A percentile compares a stretch with the other conserved stretches of the same genome.
Conservation (phyloP, 1,139 yeast species). For the Yamadazyma siamensis region DNA sequence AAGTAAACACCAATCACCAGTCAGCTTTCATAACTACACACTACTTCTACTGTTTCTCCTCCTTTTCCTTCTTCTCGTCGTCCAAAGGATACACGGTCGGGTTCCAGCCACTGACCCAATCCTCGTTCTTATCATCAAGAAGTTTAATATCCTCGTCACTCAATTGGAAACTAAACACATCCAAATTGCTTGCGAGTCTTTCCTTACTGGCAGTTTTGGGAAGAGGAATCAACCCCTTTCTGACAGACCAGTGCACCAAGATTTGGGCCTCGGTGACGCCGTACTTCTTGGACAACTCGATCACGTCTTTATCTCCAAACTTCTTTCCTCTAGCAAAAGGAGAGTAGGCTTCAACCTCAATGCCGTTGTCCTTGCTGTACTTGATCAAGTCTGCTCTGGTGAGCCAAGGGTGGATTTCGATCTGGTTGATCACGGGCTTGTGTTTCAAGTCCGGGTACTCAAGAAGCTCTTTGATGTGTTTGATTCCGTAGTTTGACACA, state of each 20-base stretch:
- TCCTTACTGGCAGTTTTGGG: slow-evolving; percentile 66
- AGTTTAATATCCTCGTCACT: slow-evolving; percentile 30
- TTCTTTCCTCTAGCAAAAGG: slow-evolving; percentile 64
- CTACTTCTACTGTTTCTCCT: no score
- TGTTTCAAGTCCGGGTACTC: slow-evolving; percentile 44
- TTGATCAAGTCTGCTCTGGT: slow-evolving; percentile 63
- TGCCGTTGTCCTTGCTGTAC: slow-evolving; percentile 50
- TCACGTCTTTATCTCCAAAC: slow-evolving; percentile 45
- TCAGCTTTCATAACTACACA: no score
- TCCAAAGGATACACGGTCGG: slow-evolving; percentile 3
- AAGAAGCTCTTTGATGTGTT: slow-evolving; percentile 56
- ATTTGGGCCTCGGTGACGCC: slow-evolving; percentile 56
- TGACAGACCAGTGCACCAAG: slow-evolving; percentile 65
- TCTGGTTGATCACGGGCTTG: slow-evolving; percentile 69
- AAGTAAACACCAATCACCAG: no score
- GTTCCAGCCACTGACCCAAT: slow-evolving; percentile 2
- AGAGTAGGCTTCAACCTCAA: slow-evolving; percentile 68
- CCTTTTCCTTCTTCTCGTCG: no score
- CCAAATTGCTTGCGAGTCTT: slow-evolving; percentile 40
- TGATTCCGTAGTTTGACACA: slow-evolving; percentile 62
- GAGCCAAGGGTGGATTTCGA: slow-evolving; percentile 69
- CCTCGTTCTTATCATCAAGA: slow-evolving; percentile 1
- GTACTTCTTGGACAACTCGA: slow-evolving; percentile 52
- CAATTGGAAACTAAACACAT: slow-evolving; percentile 47
- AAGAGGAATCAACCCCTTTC: slow-evolving; percentile 62